Evolutionary conservation across 192 early-diverging fungal species (phyloP).

Genomic region (Entrophospora sp.): DNA sequence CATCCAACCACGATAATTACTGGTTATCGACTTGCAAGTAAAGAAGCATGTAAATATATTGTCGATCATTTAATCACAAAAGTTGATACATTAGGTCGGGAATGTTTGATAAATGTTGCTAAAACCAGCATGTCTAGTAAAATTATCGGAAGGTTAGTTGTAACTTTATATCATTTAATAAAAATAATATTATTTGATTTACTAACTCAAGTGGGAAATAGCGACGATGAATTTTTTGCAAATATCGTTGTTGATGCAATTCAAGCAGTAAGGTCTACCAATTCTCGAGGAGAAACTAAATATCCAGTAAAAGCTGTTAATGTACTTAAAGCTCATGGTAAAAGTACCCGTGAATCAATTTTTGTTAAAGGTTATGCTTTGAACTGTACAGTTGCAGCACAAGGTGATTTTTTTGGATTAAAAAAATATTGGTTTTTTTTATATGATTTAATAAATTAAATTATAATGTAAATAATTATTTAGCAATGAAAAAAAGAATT

Average conservation of each 20-base stretch:
- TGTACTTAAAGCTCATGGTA: constrained; percentile 94
- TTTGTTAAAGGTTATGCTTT: constrained; percentile 93
- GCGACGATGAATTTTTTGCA: constrained; percentile 93
- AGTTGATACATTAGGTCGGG: constrained; percentile 87
- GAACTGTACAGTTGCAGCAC: constrained; percentile 94
- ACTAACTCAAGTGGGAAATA: constrained; percentile 22
- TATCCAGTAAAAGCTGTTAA: constrained; percentile 98
- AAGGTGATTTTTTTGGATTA: constrained; percentile 26
- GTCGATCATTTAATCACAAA: constrained; percentile 92
- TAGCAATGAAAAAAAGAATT: constrained; percentile 83
- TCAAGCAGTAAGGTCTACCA: constrained; percentile 82
- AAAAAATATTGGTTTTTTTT: neutral
- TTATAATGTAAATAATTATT: neutral
- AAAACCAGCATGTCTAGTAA: constrained; percentile 98
- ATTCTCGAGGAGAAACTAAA: constrained; percentile 74
- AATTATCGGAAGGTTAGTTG: constrained; percentile 90
- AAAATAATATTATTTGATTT: too few relatives aligned
- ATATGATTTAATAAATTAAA: neutral
- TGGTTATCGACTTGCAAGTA: constrained; percentile 85
- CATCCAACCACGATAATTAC: constrained; percentile 97
- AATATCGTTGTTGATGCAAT: constrained; percentile 92
- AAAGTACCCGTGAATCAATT: constrained; percentile 77
- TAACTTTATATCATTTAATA: too few relatives aligned
- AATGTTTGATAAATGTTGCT: constrained; percentile 90
- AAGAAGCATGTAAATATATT: constrained; percentile 83